Evolutionary conservation across 306 rosid genomes (phyloP), one percentile per base, ranked within the genome.

Genomic region (Medicago ruthenica): DNA sequence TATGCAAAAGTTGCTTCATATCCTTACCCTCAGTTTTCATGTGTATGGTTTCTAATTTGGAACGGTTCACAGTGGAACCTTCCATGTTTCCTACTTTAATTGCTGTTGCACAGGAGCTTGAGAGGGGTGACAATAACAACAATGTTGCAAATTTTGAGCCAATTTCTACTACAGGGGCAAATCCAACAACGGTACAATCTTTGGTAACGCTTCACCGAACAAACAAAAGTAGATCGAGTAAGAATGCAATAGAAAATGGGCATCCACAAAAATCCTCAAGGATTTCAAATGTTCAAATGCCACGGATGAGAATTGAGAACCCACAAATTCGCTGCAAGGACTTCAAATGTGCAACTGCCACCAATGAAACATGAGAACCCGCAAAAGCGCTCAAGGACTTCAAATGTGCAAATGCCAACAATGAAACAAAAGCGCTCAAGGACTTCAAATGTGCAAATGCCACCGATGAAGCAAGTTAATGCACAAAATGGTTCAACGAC

Each of bases 1-100:
- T 3, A 4, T 36, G 47, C 22, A 3, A 12, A 18, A 3, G 16
- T 63, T 37, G 5, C 12, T 2, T 16, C 70, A 17, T 0, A n/a
- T 6, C 9, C n/a, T 37, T 7, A 2, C 70, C 70, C 70, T 37
- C 70, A 64, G 31, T 64, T 64, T 64, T n/a, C 27, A 37, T 37
- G 15, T 21, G 9, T 37, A n/a, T 37, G 27, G 70, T 22, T 64
- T 64, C 70, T 8, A 39, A 16, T 37, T n/a, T 0, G 8, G 70
- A 64, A 37, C 27, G 17, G 45, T 37, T 16, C 1, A 64, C 36
- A 22, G 22, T 64, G 6, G 27, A 64, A 1, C 48, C 21, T 16
- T 64, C 27, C 0, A 16, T 44, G 6, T 64, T 64, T 39, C 48
- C 70, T 3, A 17, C 7, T n/a, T 16, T 64, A 1, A 39, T 64